Percentiles rank a stretch among this genome's conserved stretches.
Evolutionary conservation across 2,329 filamentous ascomycete species (phyloP).

Genomic region (Fusarium pininemorale): DNA sequence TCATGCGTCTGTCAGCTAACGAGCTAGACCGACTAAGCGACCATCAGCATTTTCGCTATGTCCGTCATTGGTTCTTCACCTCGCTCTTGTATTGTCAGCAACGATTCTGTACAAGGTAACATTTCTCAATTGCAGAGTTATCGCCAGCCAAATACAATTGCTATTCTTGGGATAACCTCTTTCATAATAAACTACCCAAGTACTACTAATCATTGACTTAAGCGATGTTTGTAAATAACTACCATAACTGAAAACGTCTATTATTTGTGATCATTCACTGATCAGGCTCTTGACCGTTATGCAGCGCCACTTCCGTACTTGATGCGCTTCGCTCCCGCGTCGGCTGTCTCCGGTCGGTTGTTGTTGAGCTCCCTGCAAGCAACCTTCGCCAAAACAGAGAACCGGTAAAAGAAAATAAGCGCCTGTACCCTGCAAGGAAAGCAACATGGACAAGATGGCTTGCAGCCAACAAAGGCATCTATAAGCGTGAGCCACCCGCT

Average conservation of each 20-base stretch:
- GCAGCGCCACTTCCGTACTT: not conserved
- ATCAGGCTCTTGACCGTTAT: not conserved
- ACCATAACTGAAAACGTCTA: not conserved
- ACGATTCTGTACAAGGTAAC: rapidly evolving
- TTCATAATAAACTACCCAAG: rapidly evolving
- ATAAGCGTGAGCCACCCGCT: too few species aligned
- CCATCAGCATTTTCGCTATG: not conserved
- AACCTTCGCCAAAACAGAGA: not conserved
- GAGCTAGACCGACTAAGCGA: conserved; percentile 1
- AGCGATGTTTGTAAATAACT: not conserved
- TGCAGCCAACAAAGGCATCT: rapidly evolving
- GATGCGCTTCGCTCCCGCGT: not conserved
- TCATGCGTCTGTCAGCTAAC: conserved; percentile 13
- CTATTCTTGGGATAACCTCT: not conserved
- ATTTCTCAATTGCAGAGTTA: not conserved
- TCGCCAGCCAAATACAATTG: not conserved
- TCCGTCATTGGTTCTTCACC: not conserved
- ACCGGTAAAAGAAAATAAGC: not conserved
- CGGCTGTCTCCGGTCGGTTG: not conserved
- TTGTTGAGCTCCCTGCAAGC: not conserved
- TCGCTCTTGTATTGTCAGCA: not conserved
- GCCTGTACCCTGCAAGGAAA: not conserved
- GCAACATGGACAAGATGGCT: not conserved
- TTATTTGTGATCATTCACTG: not conserved
- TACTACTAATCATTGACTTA: too few species aligned